Evolutionary conservation across 2,329 filamentous ascomycete genomes (phyloP), one percentile per base, ranked within the genome.

Genomic region (Penicillium sp.): DNA sequence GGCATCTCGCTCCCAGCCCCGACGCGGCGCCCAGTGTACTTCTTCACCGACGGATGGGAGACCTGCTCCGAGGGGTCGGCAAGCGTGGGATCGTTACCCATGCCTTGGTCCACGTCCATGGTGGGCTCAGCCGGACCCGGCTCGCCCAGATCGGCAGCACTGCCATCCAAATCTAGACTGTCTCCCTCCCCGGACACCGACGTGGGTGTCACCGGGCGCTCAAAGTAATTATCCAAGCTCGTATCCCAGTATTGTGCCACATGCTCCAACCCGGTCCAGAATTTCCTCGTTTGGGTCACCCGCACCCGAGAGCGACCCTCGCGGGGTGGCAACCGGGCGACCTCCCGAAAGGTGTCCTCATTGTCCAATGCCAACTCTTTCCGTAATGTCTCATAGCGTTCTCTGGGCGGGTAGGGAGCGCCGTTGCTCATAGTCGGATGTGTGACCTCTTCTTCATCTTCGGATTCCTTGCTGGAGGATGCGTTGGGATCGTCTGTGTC

Each of bases 221-320:
- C 69, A 48, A 73, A 73, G 60, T 82, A 82, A 28, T 81, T 65
- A 55, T 84, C 81, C 41, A 77, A 60, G 49, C 75, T 80, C 35
- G 70, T 72, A 58, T 84, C 81, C 81, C 81, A 84, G 58, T 82
- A 84, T 53, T 80, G 77, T 12, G 78, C 71, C 73, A 84, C 73
- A 33, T 73, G 75, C 54, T 83, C 78, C 45, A 84, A 67, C 2
- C 73, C 76, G 44, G 75, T 72, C 75, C 77, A 84, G 63, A 84
- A 84, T 47, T 78, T 81, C 45, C 81, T 72, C 49, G 79, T 74
- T 54, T 82, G 76, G 0, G 76, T 74, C 39, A 84, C 57, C 12
- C 76, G 72, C 4, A 78, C 69, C 13, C 74, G 72, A 46, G 70
- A 64, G 11, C 70, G 70, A 4, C 73, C 73, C 27, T 73, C 68